Percentiles rank a stretch among this genome's conserved stretches.
These are phyloP conservation scores for Anaeromyces robustus DNA, from an alignment of 192 early-diverging fungal species.

Conservation along the genomic window DNA sequence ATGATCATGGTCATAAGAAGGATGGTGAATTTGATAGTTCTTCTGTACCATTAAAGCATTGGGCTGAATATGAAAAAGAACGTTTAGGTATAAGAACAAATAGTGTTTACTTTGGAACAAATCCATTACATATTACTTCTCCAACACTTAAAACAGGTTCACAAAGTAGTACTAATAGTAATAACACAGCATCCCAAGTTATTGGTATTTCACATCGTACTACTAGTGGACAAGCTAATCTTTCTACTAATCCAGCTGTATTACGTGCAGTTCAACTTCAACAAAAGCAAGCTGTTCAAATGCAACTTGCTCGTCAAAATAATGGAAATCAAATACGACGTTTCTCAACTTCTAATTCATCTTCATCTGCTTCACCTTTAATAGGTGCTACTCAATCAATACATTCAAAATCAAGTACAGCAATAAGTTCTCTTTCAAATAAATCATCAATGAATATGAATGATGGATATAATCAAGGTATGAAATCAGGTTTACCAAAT, in stretches of 20 bases:
- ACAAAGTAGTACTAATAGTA: background rate
- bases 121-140: background rate
- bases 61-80: slow-evolving; percentile 19
- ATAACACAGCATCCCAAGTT: background rate
- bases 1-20: slow-evolving; percentile 16
- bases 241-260: background rate
- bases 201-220: background rate
- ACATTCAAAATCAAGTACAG: background rate
- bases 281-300: background rate
- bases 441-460: background rate
- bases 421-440: background rate
- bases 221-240: background rate
- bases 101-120: background rate
- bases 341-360: background rate
- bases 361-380: background rate
- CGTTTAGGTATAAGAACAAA: background rate
- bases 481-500: no score
- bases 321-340: background rate
- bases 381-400: background rate
- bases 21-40: slow-evolving; percentile 15
- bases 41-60: slow-evolving; percentile 17
- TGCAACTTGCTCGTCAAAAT: background rate
- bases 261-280: background rate
- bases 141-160: no score
- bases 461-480: no score